Evolutionary conservation across 441 rosid genomes (phyloP).

Genomic region (Aquilaria agallochum): DNA sequence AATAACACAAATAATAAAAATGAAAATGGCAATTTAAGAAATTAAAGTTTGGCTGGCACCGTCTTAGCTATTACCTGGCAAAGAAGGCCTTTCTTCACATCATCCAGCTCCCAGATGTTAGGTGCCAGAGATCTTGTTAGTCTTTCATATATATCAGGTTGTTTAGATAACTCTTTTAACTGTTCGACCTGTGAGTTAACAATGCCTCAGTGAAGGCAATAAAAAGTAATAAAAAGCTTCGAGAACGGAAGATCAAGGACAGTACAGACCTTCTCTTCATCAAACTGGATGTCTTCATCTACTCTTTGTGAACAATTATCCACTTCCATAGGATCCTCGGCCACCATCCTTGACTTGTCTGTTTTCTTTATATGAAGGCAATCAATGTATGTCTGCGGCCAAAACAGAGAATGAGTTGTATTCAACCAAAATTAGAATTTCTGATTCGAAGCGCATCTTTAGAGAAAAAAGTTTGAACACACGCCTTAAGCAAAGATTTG

Average conservation of each 20-base stretch:
- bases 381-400: slow-evolving; percentile 79
- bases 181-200: slow-evolving; percentile 52
- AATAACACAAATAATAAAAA: not conserved
- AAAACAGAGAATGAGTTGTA: slow-evolving; percentile 14
- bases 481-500: slow-evolving; percentile 89
- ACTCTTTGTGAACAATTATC: slow-evolving; percentile 49
- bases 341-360: slow-evolving; percentile 72
- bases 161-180: slow-evolving; percentile 63
- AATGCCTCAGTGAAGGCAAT: not conserved
- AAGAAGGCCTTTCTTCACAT: slow-evolving; percentile 92
- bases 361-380: slow-evolving; percentile 90
- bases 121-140: slow-evolving; percentile 89
- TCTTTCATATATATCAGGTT: slow-evolving; percentile 84
- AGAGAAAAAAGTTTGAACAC: slow-evolving; percentile 8
- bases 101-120: slow-evolving; percentile 97
- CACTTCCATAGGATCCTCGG: slow-evolving; percentile 77
- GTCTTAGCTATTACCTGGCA: slow-evolving; percentile 58
- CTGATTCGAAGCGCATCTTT: not conserved
- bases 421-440: slow-evolving; percentile 6
- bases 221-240: slow-evolving; percentile 6
- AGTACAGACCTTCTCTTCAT: slow-evolving; percentile 56
- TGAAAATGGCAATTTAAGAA: too few relatives aligned
- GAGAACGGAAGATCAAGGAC: slow-evolving; percentile 1
- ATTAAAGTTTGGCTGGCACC: too few relatives aligned
- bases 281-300: slow-evolving; percentile 71